phyloP scores from a whole-genome alignment of 345 rosid genomes.

The Eucalyptus urophylla region DNA sequence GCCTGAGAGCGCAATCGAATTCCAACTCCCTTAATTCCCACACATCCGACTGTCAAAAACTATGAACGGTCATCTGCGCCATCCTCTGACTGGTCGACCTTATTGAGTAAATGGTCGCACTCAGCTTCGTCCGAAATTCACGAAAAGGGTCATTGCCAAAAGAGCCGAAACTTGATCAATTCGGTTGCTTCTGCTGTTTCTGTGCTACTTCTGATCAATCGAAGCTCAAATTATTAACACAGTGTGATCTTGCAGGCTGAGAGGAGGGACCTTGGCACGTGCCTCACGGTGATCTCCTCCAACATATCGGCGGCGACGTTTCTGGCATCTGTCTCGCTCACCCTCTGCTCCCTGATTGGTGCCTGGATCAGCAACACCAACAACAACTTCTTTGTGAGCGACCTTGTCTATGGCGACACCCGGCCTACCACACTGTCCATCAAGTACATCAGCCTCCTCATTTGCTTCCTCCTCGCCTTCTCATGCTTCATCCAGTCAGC shows the following conservation, averaged over 20 bases:
- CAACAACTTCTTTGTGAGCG: conserved; percentile 32
- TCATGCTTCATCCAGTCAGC: conserved; percentile 65
- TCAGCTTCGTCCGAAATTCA: neutral
- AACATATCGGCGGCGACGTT: conserved; percentile 65
- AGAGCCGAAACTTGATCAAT: neutral
- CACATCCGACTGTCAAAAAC: neutral
- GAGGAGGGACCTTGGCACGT: conserved; percentile 19
- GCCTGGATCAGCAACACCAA: conserved; percentile 62
- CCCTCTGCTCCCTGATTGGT: conserved; percentile 70
- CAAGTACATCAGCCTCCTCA: conserved; percentile 52
- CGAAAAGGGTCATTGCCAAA: neutral
- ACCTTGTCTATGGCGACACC: neutral
- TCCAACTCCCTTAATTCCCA: neutral
- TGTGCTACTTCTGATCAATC: neutral
- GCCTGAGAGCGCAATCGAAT: neutral
- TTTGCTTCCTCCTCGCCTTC: conserved; percentile 58
- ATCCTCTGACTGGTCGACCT: neutral
- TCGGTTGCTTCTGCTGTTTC: neutral
- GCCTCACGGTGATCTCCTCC: conserved; percentile 29
- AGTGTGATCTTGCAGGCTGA: neutral
- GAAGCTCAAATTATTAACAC: neutral
- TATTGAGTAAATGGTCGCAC: neutral
- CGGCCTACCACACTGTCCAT: conserved; percentile 41
- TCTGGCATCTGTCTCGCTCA: conserved; percentile 42
- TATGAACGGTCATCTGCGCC: rapidly evolving